These are phyloP conservation scores for Rhizophora apiculata DNA, from an alignment of 345 rosid genomes.

Conservation along the genomic window DNA sequence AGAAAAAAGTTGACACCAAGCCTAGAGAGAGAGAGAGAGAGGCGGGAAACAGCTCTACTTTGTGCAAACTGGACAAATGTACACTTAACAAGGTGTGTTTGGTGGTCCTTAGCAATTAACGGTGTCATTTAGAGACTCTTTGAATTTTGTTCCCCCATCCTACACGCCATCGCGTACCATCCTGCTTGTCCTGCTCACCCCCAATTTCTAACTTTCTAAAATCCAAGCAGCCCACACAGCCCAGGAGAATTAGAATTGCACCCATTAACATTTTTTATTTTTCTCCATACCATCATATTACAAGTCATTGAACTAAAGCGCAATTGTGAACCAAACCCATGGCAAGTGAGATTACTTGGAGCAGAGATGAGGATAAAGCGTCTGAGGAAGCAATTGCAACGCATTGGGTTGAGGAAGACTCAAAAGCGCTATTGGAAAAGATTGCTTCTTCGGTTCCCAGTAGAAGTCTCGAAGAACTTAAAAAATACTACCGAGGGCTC, in stretches of 20 bases:
- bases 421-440: slow-evolving; percentile 58
- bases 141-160: slow-evolving; percentile 11
- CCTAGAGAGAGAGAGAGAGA: neutral
- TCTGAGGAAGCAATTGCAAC: slow-evolving; percentile 75
- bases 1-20: neutral
- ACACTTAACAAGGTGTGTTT: neutral
- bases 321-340: slow-evolving; percentile 16
- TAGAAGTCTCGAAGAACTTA: slow-evolving; percentile 51
- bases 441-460: slow-evolving; percentile 67
- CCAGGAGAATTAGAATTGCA: slow-evolving; percentile 13
- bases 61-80: neutral
- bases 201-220: neutral
- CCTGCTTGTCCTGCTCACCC: slow-evolving; percentile 41
- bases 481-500: slow-evolving; percentile 54
- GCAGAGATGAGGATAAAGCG: slow-evolving; percentile 75
- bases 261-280: neutral
- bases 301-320: neutral
- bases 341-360: slow-evolving; percentile 59
- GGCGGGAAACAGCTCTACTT: too few species aligned
- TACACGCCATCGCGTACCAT: slow-evolving; percentile 3
- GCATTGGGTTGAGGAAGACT: slow-evolving; percentile 50
- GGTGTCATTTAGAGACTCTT: slow-evolving; percentile 22
- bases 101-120: slow-evolving; percentile 44
- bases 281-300: slow-evolving; percentile 3
- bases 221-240: slow-evolving; percentile 13